Base-by-base conservation (phyloP, 257 asterid species). In the Anisodus acutangulus region DNA sequence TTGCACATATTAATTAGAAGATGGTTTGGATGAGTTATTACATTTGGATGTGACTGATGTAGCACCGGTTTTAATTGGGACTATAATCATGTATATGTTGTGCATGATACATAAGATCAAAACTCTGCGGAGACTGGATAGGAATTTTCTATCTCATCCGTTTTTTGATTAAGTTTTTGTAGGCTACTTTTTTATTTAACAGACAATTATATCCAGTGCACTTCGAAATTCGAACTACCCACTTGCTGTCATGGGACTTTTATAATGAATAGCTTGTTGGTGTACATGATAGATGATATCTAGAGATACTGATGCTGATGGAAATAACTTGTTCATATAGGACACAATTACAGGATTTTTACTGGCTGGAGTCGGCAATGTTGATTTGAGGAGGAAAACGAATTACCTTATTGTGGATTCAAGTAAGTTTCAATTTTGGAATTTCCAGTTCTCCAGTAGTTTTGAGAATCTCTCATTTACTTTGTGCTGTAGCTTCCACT, bases 361-460 rank as follows among this genome's bases (percentile, higher is more conserved):
- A 87, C 92, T 95, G 78, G 98, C 98, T 82, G 98, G 98, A 89
- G 98, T 95, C 89, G 98, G 98, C 82, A 94, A 95, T 88, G 98
- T 95, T 84, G 98, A 95, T 90, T 83, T 92, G 89, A 91, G 98
- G 93, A 93, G 96, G 91, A 95, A 92, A 49, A 92, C 98, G 39
- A 95, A 95, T 85, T 95, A 95, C 90, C 95, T 95, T 85, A 89
- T 93, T 41, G 98, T 95, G 85, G 98, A 93, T 88, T 91, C 98
- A 84, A 95, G 98, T 95, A 95, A 72, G 94, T 47, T 22, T 62
- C n/a, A 9, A 85, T 78, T 43, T 81, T 84, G 47, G 43, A 54
- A 47, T 53, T 67, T n/a, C 64, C 2, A 26, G 8, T 58, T 58
- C 26, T 55, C 60, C 16, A 58, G 19, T 22, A 58, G 5, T 22